Base-by-base conservation (phyloP, 1,139 yeast species). In the Yamadazyma trypodendri region DNA sequence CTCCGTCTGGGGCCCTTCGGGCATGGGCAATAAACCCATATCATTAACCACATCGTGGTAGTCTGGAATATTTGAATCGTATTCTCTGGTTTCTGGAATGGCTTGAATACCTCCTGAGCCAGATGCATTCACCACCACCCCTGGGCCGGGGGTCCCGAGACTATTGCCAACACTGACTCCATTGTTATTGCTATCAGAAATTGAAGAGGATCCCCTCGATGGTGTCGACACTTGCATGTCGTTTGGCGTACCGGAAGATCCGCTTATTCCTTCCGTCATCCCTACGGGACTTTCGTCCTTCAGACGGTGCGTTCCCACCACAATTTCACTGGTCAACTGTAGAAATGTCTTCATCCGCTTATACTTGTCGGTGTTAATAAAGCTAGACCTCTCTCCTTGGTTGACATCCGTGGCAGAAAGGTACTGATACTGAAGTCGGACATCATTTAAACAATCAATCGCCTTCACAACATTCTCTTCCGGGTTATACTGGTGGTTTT, bases 341-440 rank as follows among this genome's bases (percentile, higher is more conserved):
- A 88, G 68, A 24, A 87, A 88, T 52, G 88, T 86, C 46, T 81
- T 80, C 65, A 80, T 74, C 40, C 88, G 63, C 55, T 86, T 86
- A 49, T 81, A 69, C 50, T 75, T 75, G 60, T 87, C 96, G 2
- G 94, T 90, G 52, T 88, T 87, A 35, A 86, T 73, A 56, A 83
- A 79, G 12, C 69, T 76, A 3, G 65, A 58, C 25, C 68, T 58
- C 52, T 56, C 74, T 28, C 54, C 66, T 47, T 53, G 71, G 50
- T 48, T 65, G 45, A 52, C 46, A 24, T 45, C 52, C 7, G 52
- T 50, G 9, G 48, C 45, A n/a, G 58, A 47, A 32, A 49, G 43
- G 30, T 44, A 54, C 38, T 44, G 71, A 45, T 47, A 69, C 51
- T 60, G 75, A 56, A 51, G 63, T 43, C 55, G 65, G 44, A 56